Evolutionary conservation across 371 early-diverging fungal species (phyloP).

Genomic region (Smittium mucronatum): DNA sequence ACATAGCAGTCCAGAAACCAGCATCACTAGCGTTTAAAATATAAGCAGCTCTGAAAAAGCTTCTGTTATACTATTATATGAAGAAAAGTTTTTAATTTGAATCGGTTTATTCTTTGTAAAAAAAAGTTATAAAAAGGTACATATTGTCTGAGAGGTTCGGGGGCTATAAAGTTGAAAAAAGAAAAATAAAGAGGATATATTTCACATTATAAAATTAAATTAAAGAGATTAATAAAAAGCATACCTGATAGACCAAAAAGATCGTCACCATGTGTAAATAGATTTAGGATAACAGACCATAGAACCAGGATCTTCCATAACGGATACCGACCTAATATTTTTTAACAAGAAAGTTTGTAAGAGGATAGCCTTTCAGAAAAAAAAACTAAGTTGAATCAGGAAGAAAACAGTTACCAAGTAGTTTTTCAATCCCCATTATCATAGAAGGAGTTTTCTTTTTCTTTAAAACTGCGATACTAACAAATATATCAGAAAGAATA

Average conservation of each 20-base stretch:
- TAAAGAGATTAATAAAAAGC: slow-evolving; percentile 1
- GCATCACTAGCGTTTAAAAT: slow-evolving; percentile 84
- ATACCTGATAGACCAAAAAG: slow-evolving; percentile 20
- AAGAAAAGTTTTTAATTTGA: slow-evolving; percentile 21
- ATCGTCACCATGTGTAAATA: slow-evolving; percentile 23
- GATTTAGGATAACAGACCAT: slow-evolving; percentile 14
- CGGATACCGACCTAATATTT: slow-evolving; percentile 10
- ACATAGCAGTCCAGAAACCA: slow-evolving; percentile 87
- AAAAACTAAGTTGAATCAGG: neutral
- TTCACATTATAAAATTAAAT: neutral
- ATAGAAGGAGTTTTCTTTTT: slow-evolving; percentile 6
- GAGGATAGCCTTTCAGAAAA: neutral
- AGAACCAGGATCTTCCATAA: slow-evolving; percentile 30
- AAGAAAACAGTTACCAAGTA: neutral
- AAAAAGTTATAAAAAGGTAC: slow-evolving; percentile 65
- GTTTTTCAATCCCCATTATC: slow-evolving; percentile 7
- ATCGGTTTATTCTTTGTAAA: slow-evolving; percentile 42
- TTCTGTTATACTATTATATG: slow-evolving; percentile 62
- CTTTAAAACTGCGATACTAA: neutral
- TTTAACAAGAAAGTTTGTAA: neutral
- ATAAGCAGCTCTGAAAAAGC: slow-evolving; percentile 87
- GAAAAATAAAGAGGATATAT: slow-evolving; percentile 2
- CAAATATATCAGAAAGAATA: slow-evolving; percentile 13
- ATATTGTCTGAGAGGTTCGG: slow-evolving; percentile 50
- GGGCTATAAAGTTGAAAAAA: slow-evolving; percentile 11